phyloP scores from a whole-genome alignment of 805 yeast species.

The Starmerella cellae region DNA sequence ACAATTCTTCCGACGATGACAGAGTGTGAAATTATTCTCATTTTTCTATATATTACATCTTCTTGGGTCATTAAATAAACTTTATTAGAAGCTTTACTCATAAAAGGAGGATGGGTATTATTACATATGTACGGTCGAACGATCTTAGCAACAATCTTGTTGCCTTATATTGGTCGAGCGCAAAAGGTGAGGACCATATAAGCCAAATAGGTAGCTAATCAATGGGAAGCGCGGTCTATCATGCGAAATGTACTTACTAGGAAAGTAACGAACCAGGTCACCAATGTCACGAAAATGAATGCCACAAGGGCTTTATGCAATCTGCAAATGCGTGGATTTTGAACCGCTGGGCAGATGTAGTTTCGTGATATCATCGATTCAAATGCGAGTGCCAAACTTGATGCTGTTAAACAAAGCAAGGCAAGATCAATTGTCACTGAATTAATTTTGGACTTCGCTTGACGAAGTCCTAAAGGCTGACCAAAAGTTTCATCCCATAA shows the following conservation, averaged over 20 bases:
- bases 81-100: too few relatives aligned
- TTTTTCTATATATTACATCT: too few relatives aligned
- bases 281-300: slow-evolving; percentile 59
- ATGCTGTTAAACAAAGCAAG: slow-evolving; percentile 78
- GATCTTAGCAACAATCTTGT: too few relatives aligned
- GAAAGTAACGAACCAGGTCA: slow-evolving; percentile 76
- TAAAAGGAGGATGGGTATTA: too few relatives aligned
- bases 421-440: slow-evolving; percentile 69
- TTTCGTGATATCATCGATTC: slow-evolving; percentile 40
- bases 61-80: too few relatives aligned
- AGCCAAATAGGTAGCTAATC: too few relatives aligned
- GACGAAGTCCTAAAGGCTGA: slow-evolving; percentile 79
- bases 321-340: slow-evolving; percentile 46
- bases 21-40: too few relatives aligned
- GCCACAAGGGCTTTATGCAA: slow-evolving; percentile 69
- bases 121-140: too few relatives aligned
- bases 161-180: too few relatives aligned
- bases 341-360: slow-evolving; percentile 22
- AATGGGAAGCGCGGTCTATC: slow-evolving; percentile 37
- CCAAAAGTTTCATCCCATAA: slow-evolving; percentile 86
- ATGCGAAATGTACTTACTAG: slow-evolving; percentile 72
- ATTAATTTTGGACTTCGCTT: slow-evolving; percentile 71
- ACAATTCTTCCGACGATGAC: too few relatives aligned
- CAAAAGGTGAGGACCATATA: too few relatives aligned
- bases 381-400: slow-evolving; percentile 75